phyloP scores from a whole-genome alignment of 345 rosid genomes.

The Rhodomyrtus tomentosa region DNA sequence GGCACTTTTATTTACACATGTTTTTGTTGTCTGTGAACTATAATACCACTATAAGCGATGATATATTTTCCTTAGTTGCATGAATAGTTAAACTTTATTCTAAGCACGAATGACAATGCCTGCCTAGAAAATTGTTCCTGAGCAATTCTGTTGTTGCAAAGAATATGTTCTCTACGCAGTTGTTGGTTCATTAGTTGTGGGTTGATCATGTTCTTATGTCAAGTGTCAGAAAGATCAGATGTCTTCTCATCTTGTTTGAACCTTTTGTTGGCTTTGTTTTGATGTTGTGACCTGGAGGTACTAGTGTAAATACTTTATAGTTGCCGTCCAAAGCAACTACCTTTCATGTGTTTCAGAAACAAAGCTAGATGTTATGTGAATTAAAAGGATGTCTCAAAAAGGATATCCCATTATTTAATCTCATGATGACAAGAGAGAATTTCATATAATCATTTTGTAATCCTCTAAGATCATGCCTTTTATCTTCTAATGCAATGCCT shows the following conservation, averaged over 20 bases:
- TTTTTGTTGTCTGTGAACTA: background rate
- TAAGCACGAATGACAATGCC: background rate
- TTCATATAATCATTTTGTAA: background rate
- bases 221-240: background rate
- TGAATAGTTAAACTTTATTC: background rate
- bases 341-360: background rate
- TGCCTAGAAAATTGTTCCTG: background rate
- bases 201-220: background rate
- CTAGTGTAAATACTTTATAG: background rate
- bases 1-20: background rate
- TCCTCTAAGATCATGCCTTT: background rate
- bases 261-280: background rate
- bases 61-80: background rate
- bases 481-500: background rate
- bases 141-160: background rate
- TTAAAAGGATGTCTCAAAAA: background rate
- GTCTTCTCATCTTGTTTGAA: background rate
- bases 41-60: background rate
- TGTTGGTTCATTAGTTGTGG: background rate
- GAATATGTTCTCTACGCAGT: background rate
- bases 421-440: background rate
- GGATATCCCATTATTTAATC: no score
- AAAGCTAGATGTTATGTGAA: background rate
- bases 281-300: no score
- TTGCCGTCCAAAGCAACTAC: background rate